Evolutionary conservation across 2,329 filamentous ascomycete species (phyloP), one percentile per base, ranked within the genome.

Genomic region (Venturia asperata): DNA sequence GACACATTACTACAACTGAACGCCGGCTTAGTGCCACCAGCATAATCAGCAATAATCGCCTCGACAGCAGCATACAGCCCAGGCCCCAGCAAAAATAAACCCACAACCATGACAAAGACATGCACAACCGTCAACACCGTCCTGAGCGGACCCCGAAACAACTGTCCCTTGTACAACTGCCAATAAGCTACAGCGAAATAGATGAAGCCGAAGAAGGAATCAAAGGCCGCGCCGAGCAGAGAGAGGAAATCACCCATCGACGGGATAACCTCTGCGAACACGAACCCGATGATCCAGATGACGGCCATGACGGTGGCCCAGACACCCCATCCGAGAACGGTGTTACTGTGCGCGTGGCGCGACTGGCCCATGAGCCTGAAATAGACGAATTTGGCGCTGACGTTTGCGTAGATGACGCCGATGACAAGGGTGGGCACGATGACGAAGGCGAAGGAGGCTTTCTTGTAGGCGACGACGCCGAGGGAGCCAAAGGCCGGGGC

Each of bases 21-120:
- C 3, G 80, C 79, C 13, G 80, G 80, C 45, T 72, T 76, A 1
- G 76, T 75, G 27, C 70, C 68, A 1, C 77, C 76, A 1, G 77
- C 72, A 65, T 82, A 83, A 72, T 82, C 81, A 4, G 74, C 75
- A 64, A 82, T 81, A 63, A 82, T 82, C 13, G 81, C 80, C 71
- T 82, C 73, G 5, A 81, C 77, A 17, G 81, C 81, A 41, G 80
- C 80, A 70, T 82, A 82, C n/a, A 82, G 68, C 0, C 81, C 81
- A 0, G 80, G 81, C 4, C 81, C 81, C 19, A 82, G 72, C 67
- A 82, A 67, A 69, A 83, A 82, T 67, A 83, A 68, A 0, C 81
- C 81, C 49, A 72, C 72, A 5, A 73, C 13, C 76, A 82, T 74
- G 15, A 82, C 73, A 64, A 82, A 74, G 0, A 77, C 67, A 70